Evolutionary conservation across 805 yeast species (phyloP).

Genomic region (Nakazawaea ernobii): DNA sequence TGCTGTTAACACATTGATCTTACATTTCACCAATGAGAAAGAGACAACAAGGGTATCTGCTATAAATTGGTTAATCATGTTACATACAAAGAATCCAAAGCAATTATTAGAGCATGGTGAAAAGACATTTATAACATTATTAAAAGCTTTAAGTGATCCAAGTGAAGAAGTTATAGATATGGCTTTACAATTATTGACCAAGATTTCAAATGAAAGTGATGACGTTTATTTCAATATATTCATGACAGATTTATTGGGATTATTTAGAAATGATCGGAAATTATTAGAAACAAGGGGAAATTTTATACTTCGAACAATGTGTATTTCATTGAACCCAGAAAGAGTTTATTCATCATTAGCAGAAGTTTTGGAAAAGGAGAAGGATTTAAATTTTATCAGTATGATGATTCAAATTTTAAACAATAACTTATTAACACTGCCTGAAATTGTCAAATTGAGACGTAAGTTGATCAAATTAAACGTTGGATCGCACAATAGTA

Average conservation of each 20-base stretch:
- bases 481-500: conserved; percentile 6
- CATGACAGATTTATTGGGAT: conserved; percentile 59
- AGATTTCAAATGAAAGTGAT: conserved; percentile 63
- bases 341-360: conserved; percentile 79
- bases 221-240: conserved; percentile 74
- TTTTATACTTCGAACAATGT: conserved; percentile 76
- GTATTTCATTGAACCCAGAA: conserved; percentile 76
- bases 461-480: conserved; percentile 42
- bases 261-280: conserved; percentile 66
- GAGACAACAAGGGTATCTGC: conserved; percentile 81
- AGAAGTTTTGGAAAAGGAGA: conserved; percentile 57
- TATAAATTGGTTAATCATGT: conserved; percentile 82
- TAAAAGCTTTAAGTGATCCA: conserved; percentile 64
- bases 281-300: conserved; percentile 70
- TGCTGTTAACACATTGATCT: conserved; percentile 64
- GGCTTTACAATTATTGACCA: conserved; percentile 66
- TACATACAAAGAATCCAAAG: conserved; percentile 65
- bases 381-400: conserved; percentile 64
- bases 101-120: conserved; percentile 50
- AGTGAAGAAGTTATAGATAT: conserved; percentile 74
- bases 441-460: conserved; percentile 69
- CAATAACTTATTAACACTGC: conserved; percentile 79
- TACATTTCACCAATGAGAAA: conserved; percentile 68
- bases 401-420: conserved; percentile 83
- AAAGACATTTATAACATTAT: conserved; percentile 67